Evolutionary conservation across 805 yeast genomes (phyloP), one percentile per base, ranked within the genome.

Genomic region (Barnettozyma sp.): DNA sequence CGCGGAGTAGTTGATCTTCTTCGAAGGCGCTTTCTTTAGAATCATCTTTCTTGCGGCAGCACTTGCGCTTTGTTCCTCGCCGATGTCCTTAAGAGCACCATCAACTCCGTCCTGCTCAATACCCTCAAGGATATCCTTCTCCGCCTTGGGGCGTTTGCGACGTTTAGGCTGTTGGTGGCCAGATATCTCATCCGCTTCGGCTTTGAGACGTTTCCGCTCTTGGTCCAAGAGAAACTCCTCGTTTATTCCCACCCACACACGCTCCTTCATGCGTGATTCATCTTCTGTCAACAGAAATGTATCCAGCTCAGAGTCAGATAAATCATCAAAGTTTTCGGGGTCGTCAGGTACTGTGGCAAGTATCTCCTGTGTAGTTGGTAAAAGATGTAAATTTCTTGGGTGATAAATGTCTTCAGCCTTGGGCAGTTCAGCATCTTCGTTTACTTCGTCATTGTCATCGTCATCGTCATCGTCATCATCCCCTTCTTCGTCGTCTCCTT

Each of bases 181-280:
- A 0, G 90, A 81, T 21, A 84, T 72, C 40, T 73, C 76, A 60
- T 92, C 97, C 0, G 95, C 92, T 54, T 87, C 95, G 35, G 71
- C 70, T 55, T 88, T 85, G 41, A 90, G 65, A 43, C 88, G 65
- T 52, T 85, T 87, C 47, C 76, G 74, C 49, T 90, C 97, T 58
- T 86, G 95, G 32, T 82, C 92, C 7, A 85, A 55, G 37, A 92
- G 61, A 53, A 75, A 92, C 20, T 88, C 97, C 41, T 82, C 83
- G 58, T 94, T 88, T 26, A 85, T 67, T 3, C 92, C 88, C 36
- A 82, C 77, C 97, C 98, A 92, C 4, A 88, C 74, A 41, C 82
- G 69, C 46, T 86, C 88, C 56, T 90, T 92, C 44, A 80, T 55
- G 38, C 63, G 68, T 9, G 78, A 69, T 43, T 88, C 96, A 34